A percentile compares a stretch with the other conserved stretches of the same genome.
Conservation (phyloP, 1,284 basidiomycete species). For the Ustilago tritici region DNA sequence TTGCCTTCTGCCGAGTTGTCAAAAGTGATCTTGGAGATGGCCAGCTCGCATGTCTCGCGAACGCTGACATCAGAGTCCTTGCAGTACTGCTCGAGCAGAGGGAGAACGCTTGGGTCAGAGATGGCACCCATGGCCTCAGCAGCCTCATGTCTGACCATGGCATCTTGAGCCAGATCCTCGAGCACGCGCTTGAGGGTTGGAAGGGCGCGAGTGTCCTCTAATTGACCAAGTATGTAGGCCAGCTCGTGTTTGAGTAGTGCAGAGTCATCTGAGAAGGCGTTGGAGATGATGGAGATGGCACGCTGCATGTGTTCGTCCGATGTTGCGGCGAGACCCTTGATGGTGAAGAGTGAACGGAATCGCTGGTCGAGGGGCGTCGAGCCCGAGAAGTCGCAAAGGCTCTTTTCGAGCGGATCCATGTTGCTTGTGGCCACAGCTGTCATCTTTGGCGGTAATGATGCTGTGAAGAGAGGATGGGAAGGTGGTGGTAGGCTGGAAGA, state of each 20-base stretch:
- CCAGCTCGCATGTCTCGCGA: slow-evolving; percentile 97
- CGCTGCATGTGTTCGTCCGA: slow-evolving; percentile 54
- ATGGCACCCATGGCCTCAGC: slow-evolving; percentile 99
- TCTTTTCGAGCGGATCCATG: slow-evolving; percentile 55
- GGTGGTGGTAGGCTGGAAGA: not conserved
- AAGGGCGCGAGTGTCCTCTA: slow-evolving; percentile 80
- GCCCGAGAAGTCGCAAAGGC: slow-evolving; percentile 72
- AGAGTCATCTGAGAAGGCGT: slow-evolving; percentile 87
- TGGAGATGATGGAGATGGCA: slow-evolving; percentile 85
- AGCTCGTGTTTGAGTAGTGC: slow-evolving; percentile 96
- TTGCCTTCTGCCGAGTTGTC: slow-evolving; percentile 75
- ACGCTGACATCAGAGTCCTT: slow-evolving; percentile 83
- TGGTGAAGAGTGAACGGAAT: slow-evolving; percentile 91
- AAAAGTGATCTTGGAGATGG: slow-evolving; percentile 93
- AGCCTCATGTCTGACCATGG: slow-evolving; percentile 99
- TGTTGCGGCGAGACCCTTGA: slow-evolving; percentile 79
- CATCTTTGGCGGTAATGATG: slow-evolving; percentile 16
- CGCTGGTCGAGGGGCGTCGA: slow-evolving; percentile 84
- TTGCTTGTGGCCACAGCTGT: slow-evolving; percentile 29
- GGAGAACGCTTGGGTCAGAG: slow-evolving; percentile 77
- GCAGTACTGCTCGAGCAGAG: slow-evolving; percentile 80
- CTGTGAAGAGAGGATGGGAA: not conserved
- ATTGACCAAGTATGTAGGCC: slow-evolving; percentile 96
- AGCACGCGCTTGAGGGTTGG: slow-evolving; percentile 84
- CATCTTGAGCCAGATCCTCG: slow-evolving; percentile 79